Evolutionary conservation across 1,139 yeast genomes (phyloP).

Genomic region (Magnusiomyces ingens): DNA sequence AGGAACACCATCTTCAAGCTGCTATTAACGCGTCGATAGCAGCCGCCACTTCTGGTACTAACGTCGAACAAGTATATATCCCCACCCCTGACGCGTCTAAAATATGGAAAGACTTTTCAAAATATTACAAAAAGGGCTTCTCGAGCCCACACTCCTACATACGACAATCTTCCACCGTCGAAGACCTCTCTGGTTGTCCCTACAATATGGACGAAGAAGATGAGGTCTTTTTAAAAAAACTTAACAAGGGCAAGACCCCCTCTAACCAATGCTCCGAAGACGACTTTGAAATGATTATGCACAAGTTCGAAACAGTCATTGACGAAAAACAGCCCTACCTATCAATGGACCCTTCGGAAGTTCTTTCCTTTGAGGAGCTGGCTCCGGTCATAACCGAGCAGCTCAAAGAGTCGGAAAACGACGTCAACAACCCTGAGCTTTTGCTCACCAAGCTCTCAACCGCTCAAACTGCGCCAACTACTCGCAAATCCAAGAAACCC

Average conservation of each 20-base stretch:
- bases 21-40: conserved; percentile 68
- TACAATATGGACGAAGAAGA: conserved; percentile 91
- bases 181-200: conserved; percentile 80
- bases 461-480: background rate
- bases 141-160: conserved; percentile 73
- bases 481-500: conserved; percentile 19
- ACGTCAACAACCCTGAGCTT: conserved; percentile 33
- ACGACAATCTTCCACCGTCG: conserved; percentile 89
- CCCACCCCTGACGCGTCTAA: conserved; percentile 96
- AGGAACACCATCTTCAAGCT: conserved; percentile 87
- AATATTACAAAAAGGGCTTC: conserved; percentile 64
- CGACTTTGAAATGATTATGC: conserved; percentile 77
- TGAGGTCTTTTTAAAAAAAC: conserved; percentile 51
- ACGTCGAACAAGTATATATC: conserved; percentile 64
- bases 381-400: conserved; percentile 28
- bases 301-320: conserved; percentile 66
- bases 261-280: conserved; percentile 51
- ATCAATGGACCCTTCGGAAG: conserved; percentile 73
- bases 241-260: conserved; percentile 33
- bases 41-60: conserved; percentile 49
- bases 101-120: conserved; percentile 68
- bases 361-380: conserved; percentile 65
- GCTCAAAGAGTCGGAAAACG: conserved; percentile 29
- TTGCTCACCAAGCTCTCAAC: conserved; percentile 23
- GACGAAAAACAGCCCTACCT: conserved; percentile 83